These are phyloP conservation scores for Coemansia sp. DNA, from an alignment of 192 early-diverging fungal genomes.

Conservation along the genomic window DNA sequence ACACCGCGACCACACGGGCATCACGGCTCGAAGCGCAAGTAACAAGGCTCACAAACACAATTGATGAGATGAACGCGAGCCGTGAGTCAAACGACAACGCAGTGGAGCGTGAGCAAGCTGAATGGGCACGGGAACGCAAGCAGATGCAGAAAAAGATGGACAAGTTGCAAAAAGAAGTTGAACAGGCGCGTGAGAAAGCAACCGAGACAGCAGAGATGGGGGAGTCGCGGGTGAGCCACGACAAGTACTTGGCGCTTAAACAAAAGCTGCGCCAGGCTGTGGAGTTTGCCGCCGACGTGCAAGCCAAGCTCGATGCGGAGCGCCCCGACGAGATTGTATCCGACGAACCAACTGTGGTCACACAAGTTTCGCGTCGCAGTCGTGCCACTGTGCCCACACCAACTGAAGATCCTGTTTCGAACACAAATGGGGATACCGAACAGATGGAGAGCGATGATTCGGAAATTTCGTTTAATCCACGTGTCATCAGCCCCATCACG, in stretches of 20 bases:
- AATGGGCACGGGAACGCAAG: conserved; percentile 45
- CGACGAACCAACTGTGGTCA: no score
- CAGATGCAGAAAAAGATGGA: conserved; percentile 36
- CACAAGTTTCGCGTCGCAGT: not conserved
- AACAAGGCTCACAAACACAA: no score
- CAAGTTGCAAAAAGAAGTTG: conserved; percentile 33
- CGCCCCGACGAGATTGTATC: not conserved
- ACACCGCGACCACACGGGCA: no score
- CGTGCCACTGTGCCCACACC: no score
- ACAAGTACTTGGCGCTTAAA: conserved; percentile 41
- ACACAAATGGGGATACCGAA: conserved; percentile 1
- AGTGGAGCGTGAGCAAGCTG: conserved; percentile 7
- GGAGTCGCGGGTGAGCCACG: conserved; percentile 37
- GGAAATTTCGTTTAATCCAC: conserved; percentile 47
- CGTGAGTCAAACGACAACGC: no score
- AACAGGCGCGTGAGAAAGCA: conserved; percentile 28
- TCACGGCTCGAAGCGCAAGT: conserved; percentile 14
- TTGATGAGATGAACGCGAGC: no score
- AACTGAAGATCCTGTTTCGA: not conserved
- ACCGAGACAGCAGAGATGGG: conserved; percentile 53
- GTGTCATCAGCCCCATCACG: conserved; percentile 4
- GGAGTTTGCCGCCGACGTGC: conserved; percentile 35
- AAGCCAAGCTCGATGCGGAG: conserved; percentile 29
- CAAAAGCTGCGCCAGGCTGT: conserved; percentile 35
- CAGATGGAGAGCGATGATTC: conserved; percentile 34